A percentile compares a stretch with the other conserved stretches of the same genome.
Evolutionary conservation across 169 alveolate genomes (phyloP).

Genomic region (Ichthyophthirius multifiliis): DNA sequence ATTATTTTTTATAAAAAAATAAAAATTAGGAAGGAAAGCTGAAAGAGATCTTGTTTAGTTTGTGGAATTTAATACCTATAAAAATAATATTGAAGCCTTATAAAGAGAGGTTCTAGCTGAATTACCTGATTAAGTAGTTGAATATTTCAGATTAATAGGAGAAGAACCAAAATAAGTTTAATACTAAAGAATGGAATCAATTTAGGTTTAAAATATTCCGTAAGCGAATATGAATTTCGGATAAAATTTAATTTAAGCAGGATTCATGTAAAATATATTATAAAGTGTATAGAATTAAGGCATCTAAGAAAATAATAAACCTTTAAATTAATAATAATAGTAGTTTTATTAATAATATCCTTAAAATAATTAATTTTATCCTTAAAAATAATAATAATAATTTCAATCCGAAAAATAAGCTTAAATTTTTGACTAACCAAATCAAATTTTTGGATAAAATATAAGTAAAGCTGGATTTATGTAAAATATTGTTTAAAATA

Average conservation of each 20-base stretch:
- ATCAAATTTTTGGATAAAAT: too few species aligned
- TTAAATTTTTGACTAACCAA: too few species aligned
- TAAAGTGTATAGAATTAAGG: neutral
- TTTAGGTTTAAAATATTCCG: neutral
- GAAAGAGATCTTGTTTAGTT: conserved; percentile 77
- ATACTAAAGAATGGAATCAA: neutral
- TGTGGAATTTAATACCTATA: conserved; percentile 59
- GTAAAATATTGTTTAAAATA: too few species aligned
- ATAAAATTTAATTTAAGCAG: neutral
- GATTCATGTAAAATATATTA: neutral
- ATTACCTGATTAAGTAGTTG: conserved; percentile 58
- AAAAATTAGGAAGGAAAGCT: conserved; percentile 50
- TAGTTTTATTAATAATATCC: too few species aligned
- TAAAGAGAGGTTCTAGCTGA: conserved; percentile 60
- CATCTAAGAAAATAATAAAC: too few species aligned
- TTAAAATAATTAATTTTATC: too few species aligned
- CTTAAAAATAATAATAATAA: too few species aligned
- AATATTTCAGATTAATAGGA: neutral
- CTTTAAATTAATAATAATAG: too few species aligned
- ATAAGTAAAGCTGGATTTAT: too few species aligned
- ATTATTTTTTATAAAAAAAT: neutral
- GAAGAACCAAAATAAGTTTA: neutral
- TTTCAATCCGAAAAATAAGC: too few species aligned
- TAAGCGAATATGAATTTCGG: neutral
- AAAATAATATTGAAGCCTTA: conserved; percentile 37